Conservation (phyloP, 169 alveolate species). For the Plasmodium relictum region DNA sequence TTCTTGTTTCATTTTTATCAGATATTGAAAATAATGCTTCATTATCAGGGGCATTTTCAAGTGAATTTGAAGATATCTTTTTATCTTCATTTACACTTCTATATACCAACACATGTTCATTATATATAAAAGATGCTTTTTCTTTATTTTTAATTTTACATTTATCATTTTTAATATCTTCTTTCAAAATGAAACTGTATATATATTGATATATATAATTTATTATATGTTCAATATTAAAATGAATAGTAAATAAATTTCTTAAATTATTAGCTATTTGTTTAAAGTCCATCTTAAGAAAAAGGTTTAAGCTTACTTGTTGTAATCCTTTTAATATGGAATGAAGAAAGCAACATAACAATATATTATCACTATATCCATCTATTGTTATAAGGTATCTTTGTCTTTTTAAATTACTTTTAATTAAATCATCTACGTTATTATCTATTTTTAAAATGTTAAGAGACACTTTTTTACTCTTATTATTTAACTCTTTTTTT, state of each 20-base stretch:
- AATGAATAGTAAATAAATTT: conserved; percentile 13
- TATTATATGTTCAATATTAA: conserved; percentile 25
- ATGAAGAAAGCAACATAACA: conserved; percentile 29
- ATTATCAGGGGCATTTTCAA: too few species aligned
- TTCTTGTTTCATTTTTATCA: not conserved
- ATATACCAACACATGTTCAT: not conserved
- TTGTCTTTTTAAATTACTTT: conserved; percentile 3
- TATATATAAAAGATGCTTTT: not conserved
- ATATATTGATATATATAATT: conserved; percentile 11
- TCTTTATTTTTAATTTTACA: not conserved
- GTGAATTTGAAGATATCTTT: not conserved
- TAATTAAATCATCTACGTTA: not conserved
- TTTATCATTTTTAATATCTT: not conserved
- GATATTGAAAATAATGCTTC: not conserved
- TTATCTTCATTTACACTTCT: not conserved
- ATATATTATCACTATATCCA: conserved; percentile 53
- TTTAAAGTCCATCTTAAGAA: conserved; percentile 21
- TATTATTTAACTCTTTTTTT: too few species aligned
- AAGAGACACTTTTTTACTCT: too few species aligned
- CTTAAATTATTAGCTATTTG: conserved; percentile 7
- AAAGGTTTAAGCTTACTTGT: not conserved
- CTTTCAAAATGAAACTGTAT: not conserved
- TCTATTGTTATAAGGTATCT: conserved; percentile 33
- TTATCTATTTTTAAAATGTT: not conserved
- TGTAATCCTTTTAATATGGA: conserved; percentile 19